Evolutionary conservation across 2,329 filamentous ascomycete species (phyloP), one percentile per base, ranked within the genome.

Genomic region (Colletotrichum tabaci): DNA sequence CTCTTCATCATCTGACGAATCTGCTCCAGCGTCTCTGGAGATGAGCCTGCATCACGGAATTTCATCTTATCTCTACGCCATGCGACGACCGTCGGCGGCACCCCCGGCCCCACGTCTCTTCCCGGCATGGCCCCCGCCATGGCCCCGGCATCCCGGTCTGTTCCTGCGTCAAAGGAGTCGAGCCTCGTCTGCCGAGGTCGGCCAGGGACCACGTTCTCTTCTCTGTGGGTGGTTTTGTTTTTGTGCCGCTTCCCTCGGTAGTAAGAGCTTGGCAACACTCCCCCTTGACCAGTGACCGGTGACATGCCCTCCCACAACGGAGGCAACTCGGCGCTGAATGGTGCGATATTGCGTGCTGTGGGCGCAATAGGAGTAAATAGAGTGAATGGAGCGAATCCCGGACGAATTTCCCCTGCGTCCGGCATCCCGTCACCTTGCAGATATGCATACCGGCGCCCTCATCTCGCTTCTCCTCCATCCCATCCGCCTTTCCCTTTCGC

Each of bases 261-360:
- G 8, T 7, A 38, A 12, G 7, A n/a, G 12, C 5, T 47, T 10
- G 26, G 13, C 6, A 30, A 30, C 42, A 38, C 26, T 26, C 26
- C 26, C 26, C 26, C 26, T 26, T 26, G 26, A 4, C 26, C 26
- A 4, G 3, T 26, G 26, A 26, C 12, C 12, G 18, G 42, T 6
- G n/a, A 3, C 12, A 49, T 30, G 26, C 8, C 6, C 46, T 40
- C n/a, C 30, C 30, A 30, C 30, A 30, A 30, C 30, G 8, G 30
- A 30, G 30, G 30, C 30, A 4, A 30, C 23, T 49, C 30, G 60
- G n/a, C 18, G 10, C 47, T 15, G 6, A 38, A 61, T 70, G 61
- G 53, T 47, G 62, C 44, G 8, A 67, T 67, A 71, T 63, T 63
- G 52, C 64, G 68, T 68, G 64, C 42, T 61, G 57, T 30, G 44